Evolutionary conservation across 2,329 filamentous ascomycete genomes (phyloP), one percentile per base, ranked within the genome.

Genomic region (Fusarium euwallaceae): DNA sequence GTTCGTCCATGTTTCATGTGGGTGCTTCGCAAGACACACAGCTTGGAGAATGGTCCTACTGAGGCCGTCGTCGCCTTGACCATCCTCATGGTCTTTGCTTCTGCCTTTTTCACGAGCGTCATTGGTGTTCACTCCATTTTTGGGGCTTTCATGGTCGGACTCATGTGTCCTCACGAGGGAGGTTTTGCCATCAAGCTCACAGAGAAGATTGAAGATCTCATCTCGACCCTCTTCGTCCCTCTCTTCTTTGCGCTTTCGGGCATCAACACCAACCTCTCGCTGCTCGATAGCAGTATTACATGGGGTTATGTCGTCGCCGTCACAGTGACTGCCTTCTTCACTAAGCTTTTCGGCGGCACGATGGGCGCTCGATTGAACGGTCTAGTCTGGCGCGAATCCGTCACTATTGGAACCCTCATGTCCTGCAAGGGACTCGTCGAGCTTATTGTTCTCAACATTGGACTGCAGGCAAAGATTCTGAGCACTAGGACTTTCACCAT

Each of bases 391-490:
- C 90, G 95, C 69, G 95, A 98, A 81, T 95, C 93, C 67, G 90
- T 97, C 45, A 91, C 94, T 2, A 96, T 98, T 75, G 95, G 95
- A 14, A 91, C 92, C 22, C 84, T 98, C 79, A 98, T 98, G 95
- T 97, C 94, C 83, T 98, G 95, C 84, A 98, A 98, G 83, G 96
- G 95, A 77, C 87, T 98, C 10, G 95, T 98, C 0, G 95, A 98
- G 83, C 85, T 98, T 64, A 98, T 98, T 81, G 95, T 98, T 17
- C 83, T 71, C 17, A 70, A 66, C 34, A 64, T 70, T 48, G 70
- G 70, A 3, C 51, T 70, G 2, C 70, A 72, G 43, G 70, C 48
- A 32, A 64, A 61, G 45, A 59, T 63, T 6, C 61, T 72, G 24
- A 72, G 70, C 56, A 60, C n/a, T 20, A 88, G 88, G 89, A 97